Evolutionary conservation across 139 green algal genomes (phyloP).

Genomic region (Picochlorum costavermella): DNA sequence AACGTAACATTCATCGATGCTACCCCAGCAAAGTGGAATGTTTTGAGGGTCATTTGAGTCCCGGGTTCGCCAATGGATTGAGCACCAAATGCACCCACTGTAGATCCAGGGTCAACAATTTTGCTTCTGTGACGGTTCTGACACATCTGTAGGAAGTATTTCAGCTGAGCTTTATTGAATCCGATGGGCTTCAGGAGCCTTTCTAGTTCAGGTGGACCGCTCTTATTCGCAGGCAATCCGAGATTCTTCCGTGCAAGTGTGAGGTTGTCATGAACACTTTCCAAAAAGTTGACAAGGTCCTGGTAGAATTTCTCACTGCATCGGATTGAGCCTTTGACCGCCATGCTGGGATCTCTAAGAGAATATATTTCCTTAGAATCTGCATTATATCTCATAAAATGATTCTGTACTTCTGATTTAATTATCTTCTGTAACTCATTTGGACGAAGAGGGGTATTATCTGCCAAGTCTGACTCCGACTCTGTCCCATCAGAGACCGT

Average conservation of each 20-base stretch:
- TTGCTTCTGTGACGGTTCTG: conserved; percentile 5
- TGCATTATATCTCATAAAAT: not conserved
- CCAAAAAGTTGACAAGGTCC: conserved; percentile 9
- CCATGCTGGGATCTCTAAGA: conserved; percentile 1
- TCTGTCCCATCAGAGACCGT: not conserved
- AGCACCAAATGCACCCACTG: conserved; percentile 85
- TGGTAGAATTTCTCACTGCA: conserved; percentile 9
- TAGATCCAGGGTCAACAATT: conserved; percentile 77
- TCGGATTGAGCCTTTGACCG: conserved; percentile 1
- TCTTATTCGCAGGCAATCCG: conserved; percentile 33
- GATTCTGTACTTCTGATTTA: not conserved
- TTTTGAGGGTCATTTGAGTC: conserved; percentile 99
- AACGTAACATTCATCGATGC: conserved; percentile 96
- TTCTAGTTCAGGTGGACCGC: conserved; percentile 39
- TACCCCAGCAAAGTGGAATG: conserved; percentile 98
- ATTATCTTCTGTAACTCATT: not conserved
- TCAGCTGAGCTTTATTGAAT: conserved; percentile 51
- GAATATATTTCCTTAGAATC: not conserved
- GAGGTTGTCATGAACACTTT: conserved; percentile 1
- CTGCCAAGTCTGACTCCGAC: not conserved
- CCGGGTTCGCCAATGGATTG: conserved; percentile 93
- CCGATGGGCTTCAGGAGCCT: conserved; percentile 47
- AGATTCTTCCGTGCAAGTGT: conserved; percentile 29
- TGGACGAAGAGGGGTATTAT: not conserved
- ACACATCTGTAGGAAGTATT: conserved; percentile 49